Evolutionary conservation across 495 filamentous ascomycete genomes (phyloP), one percentile per base, ranked within the genome.

Genomic region (Aspergillus bridgeri): DNA sequence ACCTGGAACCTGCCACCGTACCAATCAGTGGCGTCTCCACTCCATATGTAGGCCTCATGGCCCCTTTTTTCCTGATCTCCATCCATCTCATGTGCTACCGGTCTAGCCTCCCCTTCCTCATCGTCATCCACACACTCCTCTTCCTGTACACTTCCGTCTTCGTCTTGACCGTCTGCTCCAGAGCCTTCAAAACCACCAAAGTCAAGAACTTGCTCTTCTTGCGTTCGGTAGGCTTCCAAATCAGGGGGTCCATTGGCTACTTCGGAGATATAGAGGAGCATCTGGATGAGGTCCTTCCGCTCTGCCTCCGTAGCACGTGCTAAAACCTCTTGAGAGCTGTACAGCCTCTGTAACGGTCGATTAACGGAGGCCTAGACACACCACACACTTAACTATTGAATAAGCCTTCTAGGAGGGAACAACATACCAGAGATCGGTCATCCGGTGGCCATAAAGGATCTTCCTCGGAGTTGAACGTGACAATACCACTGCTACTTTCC

Each of bases 391-490:
- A 47, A 20, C 45, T 3, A 17, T 3, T 20, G 9, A 47, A 20
- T 18, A 20, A 47, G 22, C 17, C 15, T 20, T 47, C 18, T 20
- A 20, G 20, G 0, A 20, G 6, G 45, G 9, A 8, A 20, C 17
- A 27, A 46, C 46, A 42, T 42, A 50, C 54, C 24, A 56, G 17
- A 13, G 6, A 29, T 6, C 25, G 6, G 27, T 50, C 54, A 42
- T 27, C 22, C 9, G 54, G 54, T 23, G 54, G 54, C 54, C 54
- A 56, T 27, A 46, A 38, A 5, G 15, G 18, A 23, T 50, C 25
- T 19, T 56, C 54, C 19, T 29, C 46, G 18, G 54, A 56, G 24
- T 56, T 56, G n/a, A 56, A 56, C 15, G 29, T 56, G 18, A 38
- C 19, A 25, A 49, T 29, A 38, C 45, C 46, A 22, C 50, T 18